Conservation (phyloP, 2,329 filamentous ascomycete species). For the Tympanopsis confertula region DNA sequence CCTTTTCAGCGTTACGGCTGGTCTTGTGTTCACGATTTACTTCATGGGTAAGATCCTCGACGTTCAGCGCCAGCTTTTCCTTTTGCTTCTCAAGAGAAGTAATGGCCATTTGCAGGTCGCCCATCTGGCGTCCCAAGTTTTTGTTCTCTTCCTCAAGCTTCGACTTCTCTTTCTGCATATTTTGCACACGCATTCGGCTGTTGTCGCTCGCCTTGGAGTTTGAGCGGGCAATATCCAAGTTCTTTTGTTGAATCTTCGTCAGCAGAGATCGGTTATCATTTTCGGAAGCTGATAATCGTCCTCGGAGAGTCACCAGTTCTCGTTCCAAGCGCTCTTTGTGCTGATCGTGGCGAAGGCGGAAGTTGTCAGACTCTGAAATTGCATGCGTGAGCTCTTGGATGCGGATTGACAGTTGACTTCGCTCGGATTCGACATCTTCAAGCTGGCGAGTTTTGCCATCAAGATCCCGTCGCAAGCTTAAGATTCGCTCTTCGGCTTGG, state of each 20-base stretch:
- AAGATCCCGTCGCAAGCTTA: constrained; percentile 66
- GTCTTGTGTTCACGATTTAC: constrained; percentile 80
- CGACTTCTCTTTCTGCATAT: constrained; percentile 71
- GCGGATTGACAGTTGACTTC: constrained; percentile 62
- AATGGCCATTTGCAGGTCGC: constrained; percentile 71
- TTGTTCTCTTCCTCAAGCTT: constrained; percentile 74
- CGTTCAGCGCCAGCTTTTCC: constrained; percentile 75
- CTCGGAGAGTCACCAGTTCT: constrained; percentile 82
- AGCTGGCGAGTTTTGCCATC: constrained; percentile 68
- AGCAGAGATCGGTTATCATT: constrained; percentile 92
- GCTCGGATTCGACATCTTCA: constrained; percentile 70
- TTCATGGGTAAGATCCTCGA: constrained; percentile 90
- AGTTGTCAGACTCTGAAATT: constrained; percentile 80
- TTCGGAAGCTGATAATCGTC: constrained; percentile 79
- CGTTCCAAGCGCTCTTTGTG: constrained; percentile 87
- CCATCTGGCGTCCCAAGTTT: constrained; percentile 72
- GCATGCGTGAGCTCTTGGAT: constrained; percentile 78
- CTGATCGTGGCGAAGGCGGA: constrained; percentile 81
- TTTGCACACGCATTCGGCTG: constrained; percentile 63
- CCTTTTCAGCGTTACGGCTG: constrained; percentile 81
- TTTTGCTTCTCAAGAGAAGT: constrained; percentile 85
- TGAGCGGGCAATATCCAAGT: constrained; percentile 85
- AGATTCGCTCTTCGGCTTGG: constrained; percentile 69
- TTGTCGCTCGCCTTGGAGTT: constrained; percentile 76
- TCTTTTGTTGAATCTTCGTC: constrained; percentile 96